Conservation (phyloP, 495 filamentous ascomycete genomes). For the Halenospora varia region DNA sequence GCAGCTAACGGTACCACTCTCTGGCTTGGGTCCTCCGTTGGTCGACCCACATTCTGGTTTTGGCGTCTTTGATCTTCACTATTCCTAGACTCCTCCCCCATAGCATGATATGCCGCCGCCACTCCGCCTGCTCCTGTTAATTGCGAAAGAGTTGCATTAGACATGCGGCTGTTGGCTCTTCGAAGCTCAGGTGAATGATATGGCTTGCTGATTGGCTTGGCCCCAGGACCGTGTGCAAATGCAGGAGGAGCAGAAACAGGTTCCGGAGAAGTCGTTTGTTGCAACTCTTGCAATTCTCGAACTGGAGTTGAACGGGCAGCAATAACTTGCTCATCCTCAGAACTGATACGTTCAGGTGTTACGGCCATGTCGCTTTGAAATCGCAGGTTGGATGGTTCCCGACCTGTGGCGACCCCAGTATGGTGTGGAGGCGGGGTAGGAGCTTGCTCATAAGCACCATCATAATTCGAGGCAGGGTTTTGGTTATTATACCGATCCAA, state of each 20-base stretch:
- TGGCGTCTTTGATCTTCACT: slow-evolving; percentile 29
- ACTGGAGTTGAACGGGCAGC: slow-evolving; percentile 26
- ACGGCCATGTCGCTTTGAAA: slow-evolving; percentile 16
- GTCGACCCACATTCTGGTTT: slow-evolving; percentile 10
- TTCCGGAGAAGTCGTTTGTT: slow-evolving; percentile 57
- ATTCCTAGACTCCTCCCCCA: slow-evolving; percentile 29
- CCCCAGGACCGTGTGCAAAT: slow-evolving; percentile 67
- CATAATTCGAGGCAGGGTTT: slow-evolving; percentile 10
- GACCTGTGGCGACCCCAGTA: slow-evolving; percentile 14
- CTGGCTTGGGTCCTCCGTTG: slow-evolving; percentile 29
- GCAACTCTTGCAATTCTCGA: slow-evolving; percentile 48
- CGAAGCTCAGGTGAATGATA: slow-evolving; percentile 70
- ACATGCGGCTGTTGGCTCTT: slow-evolving; percentile 75
- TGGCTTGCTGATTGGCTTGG: slow-evolving; percentile 62
- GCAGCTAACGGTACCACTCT: slow-evolving; percentile 44
- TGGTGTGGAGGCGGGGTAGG: slow-evolving; percentile 28
- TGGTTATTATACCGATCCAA: slow-evolving; percentile 39
- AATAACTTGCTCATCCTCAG: slow-evolving; percentile 47
- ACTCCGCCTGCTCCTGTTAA: slow-evolving; percentile 59
- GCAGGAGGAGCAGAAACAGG: slow-evolving; percentile 72
- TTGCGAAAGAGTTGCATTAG: slow-evolving; percentile 73
- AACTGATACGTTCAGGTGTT: slow-evolving; percentile 53
- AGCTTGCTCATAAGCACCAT: slow-evolving; percentile 34
- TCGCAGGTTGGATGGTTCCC: slow-evolving; percentile 8
- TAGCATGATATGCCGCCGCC: slow-evolving; percentile 28